Evolutionary conservation across 129 eudicot species (phyloP), one percentile per base, ranked within the genome.

Genomic region (Ambrosia trifida): DNA sequence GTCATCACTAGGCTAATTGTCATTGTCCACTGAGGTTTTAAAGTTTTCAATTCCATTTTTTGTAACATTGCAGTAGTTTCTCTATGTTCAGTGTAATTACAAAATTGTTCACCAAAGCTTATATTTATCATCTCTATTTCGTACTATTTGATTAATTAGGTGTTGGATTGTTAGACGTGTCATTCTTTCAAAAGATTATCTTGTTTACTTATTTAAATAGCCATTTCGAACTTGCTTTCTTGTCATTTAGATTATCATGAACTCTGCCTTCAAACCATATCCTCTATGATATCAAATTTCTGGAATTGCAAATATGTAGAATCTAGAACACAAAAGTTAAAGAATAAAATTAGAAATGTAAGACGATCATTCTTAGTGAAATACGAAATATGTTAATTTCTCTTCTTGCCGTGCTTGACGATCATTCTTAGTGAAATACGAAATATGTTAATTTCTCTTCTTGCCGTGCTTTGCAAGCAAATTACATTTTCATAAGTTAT

Each of bases 401-500:
- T 46, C 11, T 53, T 52, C 18, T 33, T 70, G 53, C 7, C 52
- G 8, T 4, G 40, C 43, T 56, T 4, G 44, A 16, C 7, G 35
- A 31, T 14, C 28, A 61, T 5, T 18, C 67, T 31, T 16, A 57
- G 28, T 35, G 45, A 33, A 16, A 61, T 33, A 35, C 28, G 16
- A 36, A 52, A 32, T 7, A 16, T 47, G 4, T n/a, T 51, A 0
- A 9, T 69, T n/a, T 47, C 9, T 46, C 11, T 53, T 52, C 18
- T 33, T 70, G 53, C 7, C 52, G 8, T 4, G 40, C 43, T 56
- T 4, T 56, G 52, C 52, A n/a, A 70, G 54, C 53, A 40, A 54
- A 40, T 18, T 35, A 52, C 65, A 54, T 7, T 38, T 56, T 38
- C 38, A 70, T 71, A 14, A 54, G 31, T 41, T 57, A 70, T 70